These are phyloP conservation scores for Schizophyllum amplum DNA, from an alignment of 1,284 basidiomycete species.

Conservation along the genomic window DNA sequence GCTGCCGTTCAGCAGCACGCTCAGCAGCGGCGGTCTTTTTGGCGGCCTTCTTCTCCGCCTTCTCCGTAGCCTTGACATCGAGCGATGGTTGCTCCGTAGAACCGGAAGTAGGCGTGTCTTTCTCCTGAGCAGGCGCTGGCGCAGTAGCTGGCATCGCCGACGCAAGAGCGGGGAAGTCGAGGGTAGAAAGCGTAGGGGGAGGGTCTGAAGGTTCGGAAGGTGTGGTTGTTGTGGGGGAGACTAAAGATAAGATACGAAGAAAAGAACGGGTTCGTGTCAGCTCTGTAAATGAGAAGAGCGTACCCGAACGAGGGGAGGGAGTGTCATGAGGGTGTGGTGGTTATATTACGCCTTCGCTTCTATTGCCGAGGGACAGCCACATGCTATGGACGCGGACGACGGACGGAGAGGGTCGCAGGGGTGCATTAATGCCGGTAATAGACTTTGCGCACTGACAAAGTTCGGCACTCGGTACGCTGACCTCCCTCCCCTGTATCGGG, in stretches of 20 bases:
- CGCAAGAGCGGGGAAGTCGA: slow-evolving; percentile 65
- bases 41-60: slow-evolving; percentile 47
- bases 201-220: slow-evolving; percentile 19
- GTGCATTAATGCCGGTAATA: slow-evolving; percentile 54
- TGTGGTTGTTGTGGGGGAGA: slow-evolving; percentile 35
- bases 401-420: slow-evolving; percentile 10
- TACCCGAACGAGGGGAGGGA: slow-evolving; percentile 29
- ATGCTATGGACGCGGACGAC: neutral
- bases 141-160: slow-evolving; percentile 18
- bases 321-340: slow-evolving; percentile 23
- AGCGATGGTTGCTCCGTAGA: slow-evolving; percentile 9
- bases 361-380: slow-evolving; percentile 12
- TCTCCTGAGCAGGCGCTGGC: slow-evolving; percentile 4
- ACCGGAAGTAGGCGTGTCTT: neutral
- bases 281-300: slow-evolving; percentile 28
- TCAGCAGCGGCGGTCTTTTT: slow-evolving; percentile 55
- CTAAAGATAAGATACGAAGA: slow-evolving; percentile 23
- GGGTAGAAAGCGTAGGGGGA: slow-evolving; percentile 49
- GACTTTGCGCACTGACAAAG: slow-evolving; percentile 75
- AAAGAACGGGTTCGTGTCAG: slow-evolving; percentile 36
- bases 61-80: slow-evolving; percentile 37
- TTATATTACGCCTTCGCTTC: slow-evolving; percentile 17
- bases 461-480: slow-evolving; percentile 73
- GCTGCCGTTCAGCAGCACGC: slow-evolving; percentile 50
- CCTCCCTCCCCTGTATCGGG: slow-evolving; percentile 62